Base-by-base conservation (phyloP, 208 protist species). In the Crithidia mellificae region DNA sequence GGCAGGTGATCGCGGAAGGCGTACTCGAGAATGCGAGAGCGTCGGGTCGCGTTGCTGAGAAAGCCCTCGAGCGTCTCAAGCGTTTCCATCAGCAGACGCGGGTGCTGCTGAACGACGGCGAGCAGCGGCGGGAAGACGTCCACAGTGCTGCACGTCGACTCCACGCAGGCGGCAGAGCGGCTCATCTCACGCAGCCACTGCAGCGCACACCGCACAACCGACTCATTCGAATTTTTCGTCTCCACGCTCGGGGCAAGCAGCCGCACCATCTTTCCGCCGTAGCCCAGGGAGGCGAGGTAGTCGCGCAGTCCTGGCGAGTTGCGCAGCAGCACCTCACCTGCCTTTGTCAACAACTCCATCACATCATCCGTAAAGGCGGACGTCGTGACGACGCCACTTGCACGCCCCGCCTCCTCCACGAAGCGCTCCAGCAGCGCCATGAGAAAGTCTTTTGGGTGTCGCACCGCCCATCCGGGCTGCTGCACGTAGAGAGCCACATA, bases 391-490 rank as follows among this genome's bases (percentile, higher is more conserved):
- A 7, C 34, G 27, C 12, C 2, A 36, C 47, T 15, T 14, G 8
- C 14, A 24, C 52, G 59, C 24, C 11, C 36, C 0, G 61, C 62
- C 59, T 81, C 78, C 15, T 80, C 54, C 12, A 88, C 49, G 62
- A 87, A 93, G 52, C 64, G 49, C 14, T 93, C 85, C 19, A 94
- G 59, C 19, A 95, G 80, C 36, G 81, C 81, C 24, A 81, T 32
- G 41, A 93, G 78, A 63, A 95, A 96, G 27, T 95, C 82, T 17
- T 87, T 88, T 7, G 92, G 92, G 46, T 87, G 85, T 12, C 92
- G 88, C 54, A 97, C 87, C 9, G 53, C 76, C 90, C 90, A 97
- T 6, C 80, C 83, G 3, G 90, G 77, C 51, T 92, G 84, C 64
- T 88, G 80, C 29, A 92, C 59, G 59, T 93, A 97, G 5, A 88